Base-by-base conservation (phyloP, 2,329 filamentous ascomycete genomes). In the Pseudopyrenochaeta lycopersici region DNA sequence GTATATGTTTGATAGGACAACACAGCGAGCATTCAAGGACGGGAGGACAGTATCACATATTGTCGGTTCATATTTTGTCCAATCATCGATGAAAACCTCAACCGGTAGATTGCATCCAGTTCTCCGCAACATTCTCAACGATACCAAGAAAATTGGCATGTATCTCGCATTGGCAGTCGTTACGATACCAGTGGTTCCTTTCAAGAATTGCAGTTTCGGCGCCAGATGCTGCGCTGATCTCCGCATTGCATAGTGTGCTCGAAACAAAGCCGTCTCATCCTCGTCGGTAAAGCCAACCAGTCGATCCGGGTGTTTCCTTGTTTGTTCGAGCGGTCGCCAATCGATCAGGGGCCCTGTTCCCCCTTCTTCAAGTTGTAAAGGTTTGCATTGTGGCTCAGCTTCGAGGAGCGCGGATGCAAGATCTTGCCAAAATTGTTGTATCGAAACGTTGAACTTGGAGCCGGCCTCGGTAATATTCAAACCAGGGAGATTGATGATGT, bases 51-150 rank as follows among this genome's bases (percentile, higher is more conserved):
- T 55, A 10, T 76, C 71, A 68, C 77, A 80, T 9, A 77, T 62
- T n/a, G 70, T 54, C 1, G 64, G 46, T 21, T 79, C 72, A 60
- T 76, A 79, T 35, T 78, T 75, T 23, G 56, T 53, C 45, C 63
- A 64, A 44, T 70, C 63, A 23, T 60, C 71, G 7, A 80, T 67
- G 49, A 79, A 80, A 9, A 80, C 73, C 49, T 79, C 74, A 3
- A 84, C 78, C 1, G 83, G 83, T 7, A 85, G 68, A 3, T 65
- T 75, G 27, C 81, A 83, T 18, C 82, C 82, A 7, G 77, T 77
- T 38, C 78, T 78, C 11, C 83, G 80, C 20, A 84, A 74, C 78
- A 84, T 82, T 10, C 81, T 77, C 17, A 85, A 68, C 2, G 81
- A 80, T 3, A 80, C 78, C 15, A 85, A 60, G 43, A 82, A 80